These are phyloP conservation scores for Antrodiella citrinella DNA, from an alignment of 768 basidiomycete genomes.

Conservation along the genomic window DNA sequence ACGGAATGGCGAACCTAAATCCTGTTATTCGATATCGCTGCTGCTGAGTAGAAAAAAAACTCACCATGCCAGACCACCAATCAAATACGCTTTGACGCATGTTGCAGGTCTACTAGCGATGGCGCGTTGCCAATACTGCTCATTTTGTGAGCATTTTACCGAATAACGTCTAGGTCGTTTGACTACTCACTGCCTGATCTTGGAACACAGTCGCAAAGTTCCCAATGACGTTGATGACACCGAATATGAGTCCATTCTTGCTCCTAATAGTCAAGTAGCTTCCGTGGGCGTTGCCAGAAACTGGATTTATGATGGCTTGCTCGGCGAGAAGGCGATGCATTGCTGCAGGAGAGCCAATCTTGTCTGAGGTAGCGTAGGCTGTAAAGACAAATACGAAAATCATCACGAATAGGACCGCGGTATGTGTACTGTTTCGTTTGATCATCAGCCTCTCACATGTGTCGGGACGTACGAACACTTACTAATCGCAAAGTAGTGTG, in stretches of 20 bases:
- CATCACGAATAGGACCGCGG: conserved; percentile 78
- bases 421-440: conserved; percentile 72
- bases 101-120: conserved; percentile 78
- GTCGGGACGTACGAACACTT: conserved; percentile 26
- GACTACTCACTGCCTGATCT: conserved; percentile 27
- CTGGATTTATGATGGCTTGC: conserved; percentile 47
- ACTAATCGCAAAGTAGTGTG: conserved; percentile 83
- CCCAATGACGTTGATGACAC: conserved; percentile 82
- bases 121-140: conserved; percentile 79
- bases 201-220: conserved; percentile 67
- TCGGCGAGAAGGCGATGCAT: conserved; percentile 78
- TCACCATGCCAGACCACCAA: conserved; percentile 84
- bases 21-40: neutral
- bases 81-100: conserved; percentile 86
- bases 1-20: conserved; percentile 82
- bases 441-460: no score
- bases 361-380: conserved; percentile 69
- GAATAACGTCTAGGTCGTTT: neutral
- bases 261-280: conserved; percentile 61
- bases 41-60: conserved; percentile 9
- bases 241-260: conserved; percentile 49
- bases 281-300: conserved; percentile 77
- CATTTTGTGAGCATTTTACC: neutral
- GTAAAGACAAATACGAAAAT: conserved; percentile 72
- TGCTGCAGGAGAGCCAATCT: conserved; percentile 67